Evolutionary conservation across 148 eudicot species (phyloP).

Genomic region (Selenicereus undatus): DNA sequence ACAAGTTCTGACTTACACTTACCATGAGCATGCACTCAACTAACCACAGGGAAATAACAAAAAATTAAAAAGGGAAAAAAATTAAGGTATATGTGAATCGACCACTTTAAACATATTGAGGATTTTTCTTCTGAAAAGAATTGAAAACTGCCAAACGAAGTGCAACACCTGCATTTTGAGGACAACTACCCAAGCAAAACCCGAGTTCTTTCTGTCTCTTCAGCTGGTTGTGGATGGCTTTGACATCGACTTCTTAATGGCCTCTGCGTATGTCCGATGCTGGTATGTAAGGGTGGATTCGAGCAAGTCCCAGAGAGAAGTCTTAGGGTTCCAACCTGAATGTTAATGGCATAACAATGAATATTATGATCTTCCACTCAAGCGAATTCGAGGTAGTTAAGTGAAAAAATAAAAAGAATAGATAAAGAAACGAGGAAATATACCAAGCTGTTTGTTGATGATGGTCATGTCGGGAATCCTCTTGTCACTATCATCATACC

Average conservation of each 20-base stretch:
- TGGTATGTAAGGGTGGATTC: constrained; percentile 97
- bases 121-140: constrained; percentile 27
- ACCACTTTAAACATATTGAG: constrained; percentile 27
- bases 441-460: constrained; percentile 94
- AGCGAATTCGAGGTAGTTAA: background rate
- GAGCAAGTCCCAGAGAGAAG: constrained; percentile 97
- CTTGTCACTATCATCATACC: constrained; percentile 98
- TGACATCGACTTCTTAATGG: constrained; percentile 70
- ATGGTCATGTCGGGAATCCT: constrained; percentile 99
- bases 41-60: constrained; percentile 17
- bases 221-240: constrained; percentile 63
- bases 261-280: constrained; percentile 95
- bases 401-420: background rate
- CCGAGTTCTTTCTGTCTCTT: constrained; percentile 4
- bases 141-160: constrained; percentile 24
- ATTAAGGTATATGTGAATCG: constrained; percentile 25
- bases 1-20: constrained; percentile 13
- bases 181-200: background rate
- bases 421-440: constrained; percentile 3
- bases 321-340: constrained; percentile 93
- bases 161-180: constrained; percentile 9
- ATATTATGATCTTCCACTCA: background rate
- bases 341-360: background rate
- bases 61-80: constrained; percentile 5
- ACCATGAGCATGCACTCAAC: constrained; percentile 9